Conservation (phyloP, 768 basidiomycete species). For the Tricholoma terreum region DNA sequence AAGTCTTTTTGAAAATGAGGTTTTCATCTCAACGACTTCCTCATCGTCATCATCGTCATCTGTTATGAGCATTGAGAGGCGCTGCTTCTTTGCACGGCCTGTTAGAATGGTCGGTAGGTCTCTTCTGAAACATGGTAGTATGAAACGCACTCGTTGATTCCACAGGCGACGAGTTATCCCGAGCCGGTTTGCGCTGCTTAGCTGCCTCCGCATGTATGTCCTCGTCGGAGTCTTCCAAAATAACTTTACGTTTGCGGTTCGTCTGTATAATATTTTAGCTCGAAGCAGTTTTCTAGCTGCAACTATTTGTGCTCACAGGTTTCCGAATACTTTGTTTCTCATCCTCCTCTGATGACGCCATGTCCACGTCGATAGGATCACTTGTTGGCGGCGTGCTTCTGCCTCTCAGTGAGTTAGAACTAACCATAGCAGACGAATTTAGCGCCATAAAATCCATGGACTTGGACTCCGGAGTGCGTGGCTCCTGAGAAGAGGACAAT, state of each 20-base stretch:
- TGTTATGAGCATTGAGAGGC: conserved; percentile 44
- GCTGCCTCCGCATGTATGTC: conserved; percentile 31
- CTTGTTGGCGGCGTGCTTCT: conserved; percentile 75
- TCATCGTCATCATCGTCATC: conserved; percentile 56
- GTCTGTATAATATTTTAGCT: conserved; percentile 20
- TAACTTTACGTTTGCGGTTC: conserved; percentile 63
- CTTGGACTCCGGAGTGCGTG: conserved; percentile 40
- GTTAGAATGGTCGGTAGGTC: conserved; percentile 6
- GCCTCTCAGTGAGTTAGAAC: conserved; percentile 44
- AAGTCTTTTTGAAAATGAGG: conserved; percentile 56
- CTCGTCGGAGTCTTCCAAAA: conserved; percentile 72
- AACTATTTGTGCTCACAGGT: conserved; percentile 6
- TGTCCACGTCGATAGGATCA: conserved; percentile 74
- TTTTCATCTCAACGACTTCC: conserved; percentile 35
- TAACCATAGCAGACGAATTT: conserved; percentile 39
- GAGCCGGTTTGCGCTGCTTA: conserved; percentile 23
- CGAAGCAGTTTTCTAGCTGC: neutral
- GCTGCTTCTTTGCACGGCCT: conserved; percentile 60
- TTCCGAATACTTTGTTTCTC: conserved; percentile 25
- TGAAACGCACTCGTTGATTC: conserved; percentile 27
- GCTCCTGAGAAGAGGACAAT: conserved; percentile 32
- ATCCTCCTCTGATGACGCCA: conserved; percentile 54
- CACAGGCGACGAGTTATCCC: conserved; percentile 38
- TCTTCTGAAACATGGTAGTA: neutral
- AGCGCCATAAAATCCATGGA: conserved; percentile 22